Evolutionary conservation across 2,329 filamentous ascomycete species (phyloP).

Genomic region (Talaromyces piceae): DNA sequence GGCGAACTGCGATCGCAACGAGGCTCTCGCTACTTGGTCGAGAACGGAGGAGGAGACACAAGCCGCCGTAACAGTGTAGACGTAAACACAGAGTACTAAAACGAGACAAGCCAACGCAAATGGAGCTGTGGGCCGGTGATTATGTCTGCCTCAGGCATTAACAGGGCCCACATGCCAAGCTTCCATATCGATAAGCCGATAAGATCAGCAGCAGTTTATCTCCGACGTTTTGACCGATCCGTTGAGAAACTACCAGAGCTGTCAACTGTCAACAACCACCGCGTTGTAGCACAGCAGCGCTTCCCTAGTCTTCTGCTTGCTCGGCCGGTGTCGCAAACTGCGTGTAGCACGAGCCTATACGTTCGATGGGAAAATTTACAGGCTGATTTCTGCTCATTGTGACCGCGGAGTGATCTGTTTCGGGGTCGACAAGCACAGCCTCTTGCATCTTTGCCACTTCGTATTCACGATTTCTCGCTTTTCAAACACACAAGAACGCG

Average conservation of each 20-base stretch:
- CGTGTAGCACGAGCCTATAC: not conserved
- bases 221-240: not conserved
- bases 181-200: conserved; percentile 5
- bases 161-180: conserved; percentile 4
- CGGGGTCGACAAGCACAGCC: not conserved
- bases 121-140: not conserved
- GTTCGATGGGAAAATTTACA: not conserved
- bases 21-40: not conserved
- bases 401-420: not conserved
- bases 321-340: not conserved
- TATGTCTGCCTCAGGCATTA: conserved; percentile 6
- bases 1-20: not conserved
- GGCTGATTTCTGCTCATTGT: not conserved
- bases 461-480: not conserved
- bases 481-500: not conserved
- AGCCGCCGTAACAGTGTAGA: not conserved
- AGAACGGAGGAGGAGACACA: not conserved
- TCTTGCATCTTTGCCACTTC: not conserved
- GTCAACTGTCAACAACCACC: not conserved
- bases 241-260: too few species aligned
- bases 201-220: conserved; percentile 7
- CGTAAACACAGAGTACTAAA: not conserved
- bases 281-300: not conserved
- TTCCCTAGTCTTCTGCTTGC: not conserved
- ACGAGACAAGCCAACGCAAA: not conserved